Conservation (phyloP, 148 eudicot genomes). For the Talinum fruticosum region DNA sequence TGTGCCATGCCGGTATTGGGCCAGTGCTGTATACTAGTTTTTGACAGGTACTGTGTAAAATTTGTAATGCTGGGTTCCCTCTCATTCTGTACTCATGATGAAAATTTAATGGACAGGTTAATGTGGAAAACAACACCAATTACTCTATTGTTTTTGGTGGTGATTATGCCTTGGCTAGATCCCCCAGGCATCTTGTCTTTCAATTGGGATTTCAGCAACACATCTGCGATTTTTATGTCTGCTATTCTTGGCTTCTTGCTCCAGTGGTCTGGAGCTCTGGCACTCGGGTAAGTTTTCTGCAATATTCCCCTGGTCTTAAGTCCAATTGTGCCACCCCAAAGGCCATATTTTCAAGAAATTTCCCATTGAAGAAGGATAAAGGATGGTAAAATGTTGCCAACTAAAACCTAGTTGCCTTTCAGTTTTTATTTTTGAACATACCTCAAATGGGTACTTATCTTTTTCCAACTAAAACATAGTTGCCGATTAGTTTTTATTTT, state of each 20-base stretch:
- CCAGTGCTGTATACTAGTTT: background rate
- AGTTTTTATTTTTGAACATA: too few species aligned
- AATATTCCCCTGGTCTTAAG: background rate
- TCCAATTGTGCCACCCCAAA: background rate
- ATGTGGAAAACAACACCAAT: conserved; percentile 97
- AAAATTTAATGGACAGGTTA: conserved; percentile 46
- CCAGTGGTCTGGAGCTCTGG: conserved; percentile 97
- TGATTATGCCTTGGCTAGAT: conserved; percentile 90
- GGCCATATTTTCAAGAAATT: too few species aligned
- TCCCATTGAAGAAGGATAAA: too few species aligned
- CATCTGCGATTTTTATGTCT: conserved; percentile 58
- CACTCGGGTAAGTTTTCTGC: conserved; percentile 63
- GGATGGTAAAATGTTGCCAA: too few species aligned
- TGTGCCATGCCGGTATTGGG: too few species aligned
- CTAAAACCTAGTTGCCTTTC: too few species aligned
- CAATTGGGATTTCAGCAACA: conserved; percentile 59
- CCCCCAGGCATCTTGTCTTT: conserved; percentile 75
- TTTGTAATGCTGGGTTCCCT: background rate
- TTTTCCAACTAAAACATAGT: too few species aligned
- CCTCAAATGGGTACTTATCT: too few species aligned
- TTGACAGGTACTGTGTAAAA: background rate
- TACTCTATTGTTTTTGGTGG: conserved; percentile 73
- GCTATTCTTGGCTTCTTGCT: conserved; percentile 92
- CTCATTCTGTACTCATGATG: conserved; percentile 3
- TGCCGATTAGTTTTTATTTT: too few species aligned